Conservation (phyloP, 352 stramenopile genomes). For the Globisporangium cederbergense region DNA sequence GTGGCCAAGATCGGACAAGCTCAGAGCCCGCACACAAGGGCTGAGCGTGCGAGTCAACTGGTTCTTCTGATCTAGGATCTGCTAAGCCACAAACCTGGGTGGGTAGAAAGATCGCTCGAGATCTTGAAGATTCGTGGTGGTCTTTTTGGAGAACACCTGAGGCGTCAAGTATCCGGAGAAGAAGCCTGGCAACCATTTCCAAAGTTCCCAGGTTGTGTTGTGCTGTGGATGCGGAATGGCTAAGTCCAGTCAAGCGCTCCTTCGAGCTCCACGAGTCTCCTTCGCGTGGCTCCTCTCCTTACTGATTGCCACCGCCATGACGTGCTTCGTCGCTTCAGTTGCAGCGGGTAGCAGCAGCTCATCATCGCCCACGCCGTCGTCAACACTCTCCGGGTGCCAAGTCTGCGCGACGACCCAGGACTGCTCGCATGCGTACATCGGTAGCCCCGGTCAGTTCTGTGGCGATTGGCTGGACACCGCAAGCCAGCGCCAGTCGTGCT, state of each 20-base stretch:
- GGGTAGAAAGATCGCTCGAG: background rate
- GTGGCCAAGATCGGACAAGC: background rate
- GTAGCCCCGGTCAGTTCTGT: slow-evolving; percentile 24
- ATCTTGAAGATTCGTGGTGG: background rate
- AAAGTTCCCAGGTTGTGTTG: background rate
- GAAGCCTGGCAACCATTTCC: background rate
- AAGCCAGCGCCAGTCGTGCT: slow-evolving; percentile 23
- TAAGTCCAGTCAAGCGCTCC: background rate
- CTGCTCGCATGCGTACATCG: slow-evolving; percentile 25
- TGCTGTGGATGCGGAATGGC: background rate
- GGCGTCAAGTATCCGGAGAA: too few species aligned
- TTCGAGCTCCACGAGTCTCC: background rate
- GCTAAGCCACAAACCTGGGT: background rate
- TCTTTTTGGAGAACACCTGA: background rate
- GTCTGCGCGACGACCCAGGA: slow-evolving; percentile 18
- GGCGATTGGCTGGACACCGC: slow-evolving; percentile 26
- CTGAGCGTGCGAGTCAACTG: too few species aligned
- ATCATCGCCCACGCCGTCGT: background rate
- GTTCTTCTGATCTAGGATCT: too few species aligned
- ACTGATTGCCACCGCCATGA: background rate
- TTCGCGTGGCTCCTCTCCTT: background rate
- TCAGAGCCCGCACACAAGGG: too few species aligned
- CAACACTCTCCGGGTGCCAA: slow-evolving; percentile 25
- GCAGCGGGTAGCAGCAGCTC: background rate
- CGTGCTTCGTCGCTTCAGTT: background rate